These are phyloP conservation scores for Monosporozyma siamensis DNA, from an alignment of 805 yeast species.

Conservation along the genomic window DNA sequence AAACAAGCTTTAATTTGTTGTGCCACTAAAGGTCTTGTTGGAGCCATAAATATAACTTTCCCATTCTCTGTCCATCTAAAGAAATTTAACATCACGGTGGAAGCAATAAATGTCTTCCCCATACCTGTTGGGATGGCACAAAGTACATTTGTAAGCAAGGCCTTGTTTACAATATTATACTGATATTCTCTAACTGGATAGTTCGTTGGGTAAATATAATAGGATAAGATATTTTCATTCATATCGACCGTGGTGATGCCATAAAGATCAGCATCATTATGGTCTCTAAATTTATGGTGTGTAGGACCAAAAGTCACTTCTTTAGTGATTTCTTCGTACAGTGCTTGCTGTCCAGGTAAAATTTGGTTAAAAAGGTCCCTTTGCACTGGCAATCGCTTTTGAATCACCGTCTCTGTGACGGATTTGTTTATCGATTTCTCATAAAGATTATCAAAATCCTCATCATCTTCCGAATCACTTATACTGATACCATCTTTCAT, in stretches of 20 bases:
- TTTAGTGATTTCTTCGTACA: conserved; percentile 33
- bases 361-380: conserved; percentile 29
- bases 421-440: conserved; percentile 28
- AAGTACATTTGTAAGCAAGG: conserved; percentile 63
- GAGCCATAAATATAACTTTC: conserved; percentile 90
- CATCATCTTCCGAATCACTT: conserved; percentile 24
- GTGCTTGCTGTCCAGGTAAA: conserved; percentile 22
- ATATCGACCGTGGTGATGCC: background rate
- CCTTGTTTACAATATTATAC: conserved; percentile 61
- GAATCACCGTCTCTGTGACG: conserved; percentile 25
- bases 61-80: conserved; percentile 73
- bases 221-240: conserved; percentile 30
- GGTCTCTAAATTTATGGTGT: conserved; percentile 37
- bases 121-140: conserved; percentile 96
- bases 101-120: conserved; percentile 94
- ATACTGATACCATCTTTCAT: conserved; percentile 8
- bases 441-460: conserved; percentile 27
- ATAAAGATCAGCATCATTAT: background rate
- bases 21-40: conserved; percentile 91
- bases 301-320: conserved; percentile 35
- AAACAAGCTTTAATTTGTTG: conserved; percentile 93
- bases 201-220: conserved; percentile 79
- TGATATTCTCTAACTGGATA: conserved; percentile 83
- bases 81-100: conserved; percentile 85
- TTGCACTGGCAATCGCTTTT: conserved; percentile 29